Evolutionary conservation across 768 basidiomycete species (phyloP), one percentile per base, ranked within the genome.

Genomic region (Cytidiella melzeri): DNA sequence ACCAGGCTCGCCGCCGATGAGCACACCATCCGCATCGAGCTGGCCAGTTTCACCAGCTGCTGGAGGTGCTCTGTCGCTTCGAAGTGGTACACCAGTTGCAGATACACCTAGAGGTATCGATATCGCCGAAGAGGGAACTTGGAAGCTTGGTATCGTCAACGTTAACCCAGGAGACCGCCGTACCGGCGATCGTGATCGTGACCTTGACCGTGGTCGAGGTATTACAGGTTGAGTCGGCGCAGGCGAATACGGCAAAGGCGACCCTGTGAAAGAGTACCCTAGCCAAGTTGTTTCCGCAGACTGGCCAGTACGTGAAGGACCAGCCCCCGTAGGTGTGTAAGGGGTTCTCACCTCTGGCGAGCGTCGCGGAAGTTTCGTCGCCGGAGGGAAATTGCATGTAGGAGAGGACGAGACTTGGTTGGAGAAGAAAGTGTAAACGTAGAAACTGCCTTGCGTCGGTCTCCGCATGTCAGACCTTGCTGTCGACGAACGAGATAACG

Each of bases 21-120:
- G 58, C 30, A 70, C 73, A 1, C 75, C 75, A 45, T 77, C 76
- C 2, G 71, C 68, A 52, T 77, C 77, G 41, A 71, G 51, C 27
- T 45, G 25, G 43, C 13, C 40, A 21, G 40, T 30, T 27, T 44
- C 19, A 3, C 36, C 26, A 18, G 28, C 34, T 38, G 9, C 3
- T 41, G 10, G n/a, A 11, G 44, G 41, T n/a, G 15, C 26, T n/a
- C 51, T 43, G 5, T 34, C 54, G 21, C 28, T 34, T 21, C 47
- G 51, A 27, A 23, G 21, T 15, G 34, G 24, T 19, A 9, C 10
- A 5, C 27, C 4, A 18, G 41, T 25, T 23, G 41, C n/a, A 4
- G 26, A 40, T 7, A 40, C 39, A 30, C 38, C 6, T 30, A n/a
- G 41, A 34, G 39, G 9, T 26, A 10, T 44, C 30, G 9, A 7